These are phyloP conservation scores for Ogataea methylovora DNA, from an alignment of 805 yeast species.

Conservation along the genomic window DNA sequence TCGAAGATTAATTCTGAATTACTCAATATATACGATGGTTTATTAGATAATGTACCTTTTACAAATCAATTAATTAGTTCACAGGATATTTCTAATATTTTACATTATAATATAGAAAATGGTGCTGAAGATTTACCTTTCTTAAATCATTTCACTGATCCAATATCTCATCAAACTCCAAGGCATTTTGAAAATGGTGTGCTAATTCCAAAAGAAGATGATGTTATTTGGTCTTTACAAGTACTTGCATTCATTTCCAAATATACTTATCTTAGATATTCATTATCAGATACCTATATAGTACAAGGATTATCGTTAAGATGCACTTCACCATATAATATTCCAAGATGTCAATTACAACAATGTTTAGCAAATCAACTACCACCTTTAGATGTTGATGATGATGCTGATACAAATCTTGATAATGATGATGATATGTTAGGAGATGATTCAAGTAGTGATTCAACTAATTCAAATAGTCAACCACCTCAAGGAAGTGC, in stretches of 20 bases:
- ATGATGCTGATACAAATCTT: neutral
- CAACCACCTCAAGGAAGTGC: neutral
- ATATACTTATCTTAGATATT: constrained; percentile 71
- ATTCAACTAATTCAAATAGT: neutral
- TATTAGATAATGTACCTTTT: constrained; percentile 16
- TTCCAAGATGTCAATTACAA: constrained; percentile 20
- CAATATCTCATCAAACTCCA: constrained; percentile 29
- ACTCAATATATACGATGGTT: constrained; percentile 14
- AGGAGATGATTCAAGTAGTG: neutral
- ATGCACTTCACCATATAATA: constrained; percentile 13
- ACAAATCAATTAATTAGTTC: constrained; percentile 18
- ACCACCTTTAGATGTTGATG: neutral
- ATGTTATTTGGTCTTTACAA: constrained; percentile 89
- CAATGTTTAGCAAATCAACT: neutral
- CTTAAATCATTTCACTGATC: constrained; percentile 6
- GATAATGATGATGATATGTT: neutral
- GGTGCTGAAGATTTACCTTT: constrained; percentile 13
- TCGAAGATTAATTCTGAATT: constrained; percentile 14
- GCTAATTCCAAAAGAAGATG: constrained; percentile 87
- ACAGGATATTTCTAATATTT: constrained; percentile 22
- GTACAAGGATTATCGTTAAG: constrained; percentile 62
- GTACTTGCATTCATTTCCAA: constrained; percentile 89
- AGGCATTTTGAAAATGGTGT: constrained; percentile 58
- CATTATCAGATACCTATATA: constrained; percentile 67
- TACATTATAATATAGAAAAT: constrained; percentile 11